Evolutionary conservation across 108 stramenopile species (phyloP).

Genomic region (Poteriospumella lacustris): DNA sequence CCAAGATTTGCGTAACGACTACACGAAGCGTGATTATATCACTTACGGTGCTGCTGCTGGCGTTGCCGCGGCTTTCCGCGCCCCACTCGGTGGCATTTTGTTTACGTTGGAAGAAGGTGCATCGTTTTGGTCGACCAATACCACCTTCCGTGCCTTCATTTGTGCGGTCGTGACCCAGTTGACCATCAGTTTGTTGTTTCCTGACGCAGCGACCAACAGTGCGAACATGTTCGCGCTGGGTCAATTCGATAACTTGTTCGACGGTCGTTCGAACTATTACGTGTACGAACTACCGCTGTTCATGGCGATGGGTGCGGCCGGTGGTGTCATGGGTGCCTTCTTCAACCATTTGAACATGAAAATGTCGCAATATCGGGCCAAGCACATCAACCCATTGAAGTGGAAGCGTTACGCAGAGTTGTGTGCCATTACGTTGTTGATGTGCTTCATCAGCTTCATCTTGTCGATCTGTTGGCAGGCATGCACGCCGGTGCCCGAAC

Average conservation of each 20-base stretch:
- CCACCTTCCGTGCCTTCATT: conserved; percentile 76
- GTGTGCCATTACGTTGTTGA: not conserved
- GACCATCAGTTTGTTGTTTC: conserved; percentile 12
- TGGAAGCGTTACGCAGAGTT: conserved; percentile 10
- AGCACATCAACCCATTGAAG: conserved; percentile 54
- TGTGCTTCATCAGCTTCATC: conserved; percentile 15
- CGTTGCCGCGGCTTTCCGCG: conserved; percentile 74
- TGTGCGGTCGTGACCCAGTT: conserved; percentile 85
- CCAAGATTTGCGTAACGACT: conserved; percentile 56
- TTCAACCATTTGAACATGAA: conserved; percentile 68
- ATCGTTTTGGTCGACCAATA: conserved; percentile 56
- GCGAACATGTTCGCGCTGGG: conserved; percentile 19
- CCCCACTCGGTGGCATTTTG: conserved; percentile 72
- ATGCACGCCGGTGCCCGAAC: conserved; percentile 24
- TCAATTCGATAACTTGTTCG: conserved; percentile 14
- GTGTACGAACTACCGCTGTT: conserved; percentile 61
- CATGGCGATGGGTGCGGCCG: conserved; percentile 43
- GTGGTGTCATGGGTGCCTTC: conserved; percentile 53
- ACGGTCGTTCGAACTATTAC: conserved; percentile 37
- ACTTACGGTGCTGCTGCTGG: conserved; percentile 69
- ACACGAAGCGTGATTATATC: conserved; percentile 64
- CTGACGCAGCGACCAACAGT: not conserved
- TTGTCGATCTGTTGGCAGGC: conserved; percentile 14
- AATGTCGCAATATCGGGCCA: conserved; percentile 80
- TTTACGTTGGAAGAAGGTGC: conserved; percentile 58